Conservation (phyloP, 352 stramenopile genomes). For the Phytophthora cryptogea region DNA sequence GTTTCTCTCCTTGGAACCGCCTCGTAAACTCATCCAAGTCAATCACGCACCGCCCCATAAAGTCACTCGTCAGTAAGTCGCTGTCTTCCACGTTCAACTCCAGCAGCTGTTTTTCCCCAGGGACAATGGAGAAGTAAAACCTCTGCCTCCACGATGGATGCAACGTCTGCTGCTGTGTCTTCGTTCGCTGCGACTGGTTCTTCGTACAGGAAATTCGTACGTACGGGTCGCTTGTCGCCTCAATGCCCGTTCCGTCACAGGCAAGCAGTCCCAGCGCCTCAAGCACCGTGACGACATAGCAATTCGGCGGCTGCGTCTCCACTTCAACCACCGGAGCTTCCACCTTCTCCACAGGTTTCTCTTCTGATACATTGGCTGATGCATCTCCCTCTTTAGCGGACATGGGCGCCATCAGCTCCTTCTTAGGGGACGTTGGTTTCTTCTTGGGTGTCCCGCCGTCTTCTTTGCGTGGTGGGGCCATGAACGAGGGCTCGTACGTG, state of each 20-base stretch:
- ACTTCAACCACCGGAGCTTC: not conserved
- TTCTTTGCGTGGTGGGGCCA: slow-evolving; percentile 21
- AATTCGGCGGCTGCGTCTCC: slow-evolving; percentile 42
- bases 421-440: slow-evolving; percentile 11
- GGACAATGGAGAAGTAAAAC: slow-evolving; percentile 66
- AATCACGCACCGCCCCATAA: slow-evolving; percentile 73
- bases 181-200: slow-evolving; percentile 64
- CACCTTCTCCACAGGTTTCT: slow-evolving; percentile 12
- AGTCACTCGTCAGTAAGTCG: slow-evolving; percentile 71
- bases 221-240: slow-evolving; percentile 71
- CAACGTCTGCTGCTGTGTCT: slow-evolving; percentile 67
- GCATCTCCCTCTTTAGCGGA: slow-evolving; percentile 1
- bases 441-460: slow-evolving; percentile 5
- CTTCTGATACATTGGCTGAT: slow-evolving; percentile 3
- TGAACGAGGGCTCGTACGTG: slow-evolving; percentile 53
- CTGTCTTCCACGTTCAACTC: slow-evolving; percentile 66
- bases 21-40: slow-evolving; percentile 65
- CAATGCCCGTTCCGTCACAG: slow-evolving; percentile 55
- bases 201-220: slow-evolving; percentile 61
- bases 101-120: slow-evolving; percentile 49
- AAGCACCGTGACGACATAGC: slow-evolving; percentile 68
- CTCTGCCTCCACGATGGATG: slow-evolving; percentile 67
- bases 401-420: slow-evolving; percentile 5
- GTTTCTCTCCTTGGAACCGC: slow-evolving; percentile 50
- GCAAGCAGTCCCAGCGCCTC: slow-evolving; percentile 59